Evolutionary conservation across 164 flowering plant species (phyloP).

Genomic region (Magnolia officinalis): DNA sequence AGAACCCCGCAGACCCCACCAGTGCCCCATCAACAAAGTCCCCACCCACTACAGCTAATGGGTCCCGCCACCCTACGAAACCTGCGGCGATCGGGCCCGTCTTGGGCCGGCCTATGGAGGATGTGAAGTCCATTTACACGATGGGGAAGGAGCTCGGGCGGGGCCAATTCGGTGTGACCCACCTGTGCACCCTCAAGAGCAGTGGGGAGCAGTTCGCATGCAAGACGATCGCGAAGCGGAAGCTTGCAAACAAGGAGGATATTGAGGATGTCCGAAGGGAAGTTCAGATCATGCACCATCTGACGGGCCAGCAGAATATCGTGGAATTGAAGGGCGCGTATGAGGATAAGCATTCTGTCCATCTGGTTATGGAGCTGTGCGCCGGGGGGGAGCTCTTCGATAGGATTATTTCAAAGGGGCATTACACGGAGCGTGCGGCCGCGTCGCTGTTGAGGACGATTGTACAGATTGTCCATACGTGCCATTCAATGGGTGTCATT

Average conservation of each 20-base stretch:
- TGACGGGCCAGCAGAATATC: conserved; percentile 72
- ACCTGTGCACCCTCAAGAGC: conserved; percentile 55
- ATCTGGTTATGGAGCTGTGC: conserved; percentile 82
- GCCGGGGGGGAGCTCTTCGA: conserved; percentile 72
- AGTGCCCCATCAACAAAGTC: conserved; percentile 15
- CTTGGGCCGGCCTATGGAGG: conserved; percentile 80
- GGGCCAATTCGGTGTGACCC: conserved; percentile 80
- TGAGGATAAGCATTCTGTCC: conserved; percentile 69
- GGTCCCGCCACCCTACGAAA: conserved; percentile 33
- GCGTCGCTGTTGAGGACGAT: conserved; percentile 21
- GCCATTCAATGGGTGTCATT: conserved; percentile 37
- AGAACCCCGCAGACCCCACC: not conserved
- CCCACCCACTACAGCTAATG: conserved; percentile 12
- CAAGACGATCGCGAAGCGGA: conserved; percentile 74
- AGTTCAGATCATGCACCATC: conserved; percentile 74
- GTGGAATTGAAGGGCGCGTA: conserved; percentile 76
- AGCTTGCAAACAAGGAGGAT: conserved; percentile 63
- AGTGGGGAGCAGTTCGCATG: conserved; percentile 74
- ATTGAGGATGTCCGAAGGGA: conserved; percentile 72
- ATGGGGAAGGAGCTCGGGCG: conserved; percentile 80
- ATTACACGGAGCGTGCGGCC: conserved; percentile 34
- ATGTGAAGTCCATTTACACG: conserved; percentile 39
- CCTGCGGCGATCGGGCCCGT: conserved; percentile 38
- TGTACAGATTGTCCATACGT: conserved; percentile 27
- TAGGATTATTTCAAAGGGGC: conserved; percentile 32